Base-by-base conservation (phyloP, 2,329 filamentous ascomycete species). In the Pseudocercospora musae region DNA sequence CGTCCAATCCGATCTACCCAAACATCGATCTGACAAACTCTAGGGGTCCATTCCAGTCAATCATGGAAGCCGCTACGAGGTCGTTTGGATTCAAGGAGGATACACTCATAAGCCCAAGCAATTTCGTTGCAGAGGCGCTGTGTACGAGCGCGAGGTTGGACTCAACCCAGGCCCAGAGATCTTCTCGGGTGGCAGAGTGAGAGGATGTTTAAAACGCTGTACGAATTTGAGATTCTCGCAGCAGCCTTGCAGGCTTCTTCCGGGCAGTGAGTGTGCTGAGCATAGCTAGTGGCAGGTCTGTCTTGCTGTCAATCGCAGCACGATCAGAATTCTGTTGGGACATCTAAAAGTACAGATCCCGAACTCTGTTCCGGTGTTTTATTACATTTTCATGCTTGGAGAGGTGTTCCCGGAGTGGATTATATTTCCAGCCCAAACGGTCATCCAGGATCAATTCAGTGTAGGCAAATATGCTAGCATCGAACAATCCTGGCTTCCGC, bases 381-480 rank as follows among this genome's bases (percentile, higher is more conserved):
- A 89, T 84, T 65, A 97, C 79, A 69, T 86, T 87, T 6, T 80
- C 79, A 69, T 86, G 84, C 62, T 78, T 79, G 57, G 74, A 76
- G 62, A 96, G 72, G 56, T 84, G 78, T 59, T 83, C 80, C 13
- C 76, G 80, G 57, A 96, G 77, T 58, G 81, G 79, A 63, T 82
- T 83, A 60, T 90, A 85, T 62, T 79, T 80, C 90, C 90, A 93
- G 1, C 77, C 80, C 66, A 92, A 71, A 1, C 70, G 71, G 33
- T 87, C 82, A 63, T 90, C 86, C 57, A 96, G 77, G 57, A 98
- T 80, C 56, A 96, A 79, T 75, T 96, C 87, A 0, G 91, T 93
- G 76, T 97, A 99, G 3, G 92, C 88, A 78, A 97, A 98, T 1
- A 98, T 85, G 58, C 86, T 87, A 6, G 94, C 93, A 77, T 99